Evolutionary conservation across 2,329 filamentous ascomycete species (phyloP).

Genomic region (Nothomitra cinnamomea): DNA sequence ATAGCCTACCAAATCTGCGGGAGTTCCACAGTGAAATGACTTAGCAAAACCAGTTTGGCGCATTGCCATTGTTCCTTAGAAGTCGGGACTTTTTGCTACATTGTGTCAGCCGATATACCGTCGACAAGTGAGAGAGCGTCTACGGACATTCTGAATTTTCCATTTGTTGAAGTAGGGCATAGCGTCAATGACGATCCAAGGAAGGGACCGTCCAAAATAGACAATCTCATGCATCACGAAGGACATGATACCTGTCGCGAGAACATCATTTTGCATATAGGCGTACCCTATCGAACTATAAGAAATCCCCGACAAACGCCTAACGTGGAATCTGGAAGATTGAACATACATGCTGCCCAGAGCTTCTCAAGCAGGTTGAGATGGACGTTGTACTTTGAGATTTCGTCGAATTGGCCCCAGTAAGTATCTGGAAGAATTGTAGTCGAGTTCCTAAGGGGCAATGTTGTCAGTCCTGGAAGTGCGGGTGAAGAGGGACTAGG

Average conservation of each 20-base stretch:
- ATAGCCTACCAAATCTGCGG: conserved; percentile 71
- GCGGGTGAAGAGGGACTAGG: not conserved
- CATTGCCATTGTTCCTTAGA: conserved; percentile 87
- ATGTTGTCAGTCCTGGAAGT: not conserved
- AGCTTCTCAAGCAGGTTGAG: conserved; percentile 76
- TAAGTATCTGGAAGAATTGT: conserved; percentile 37
- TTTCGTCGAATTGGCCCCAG: conserved; percentile 47
- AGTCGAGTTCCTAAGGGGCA: conserved; percentile 24
- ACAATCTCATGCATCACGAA: conserved; percentile 87
- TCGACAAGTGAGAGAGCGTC: not conserved
- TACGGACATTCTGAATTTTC: conserved; percentile 68
- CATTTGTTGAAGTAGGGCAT: conserved; percentile 81
- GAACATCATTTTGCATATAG: conserved; percentile 93
- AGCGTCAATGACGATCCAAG: conserved; percentile 82
- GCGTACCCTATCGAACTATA: conserved; percentile 42
- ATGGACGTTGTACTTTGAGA: conserved; percentile 59
- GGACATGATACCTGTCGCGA: conserved; percentile 94
- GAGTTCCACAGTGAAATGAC: conserved; percentile 93
- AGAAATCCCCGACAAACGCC: conserved; percentile 35
- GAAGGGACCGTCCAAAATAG: conserved; percentile 83
- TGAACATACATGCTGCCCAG: conserved; percentile 49
- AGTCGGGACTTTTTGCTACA: conserved; percentile 70
- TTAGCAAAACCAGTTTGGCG: conserved; percentile 78
- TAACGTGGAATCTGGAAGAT: conserved; percentile 7
- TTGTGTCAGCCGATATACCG: not conserved